Evolutionary conservation across 495 filamentous ascomycete genomes (phyloP), one percentile per base, ranked within the genome.

Genomic region (Friedmanniomyces simplex): DNA sequence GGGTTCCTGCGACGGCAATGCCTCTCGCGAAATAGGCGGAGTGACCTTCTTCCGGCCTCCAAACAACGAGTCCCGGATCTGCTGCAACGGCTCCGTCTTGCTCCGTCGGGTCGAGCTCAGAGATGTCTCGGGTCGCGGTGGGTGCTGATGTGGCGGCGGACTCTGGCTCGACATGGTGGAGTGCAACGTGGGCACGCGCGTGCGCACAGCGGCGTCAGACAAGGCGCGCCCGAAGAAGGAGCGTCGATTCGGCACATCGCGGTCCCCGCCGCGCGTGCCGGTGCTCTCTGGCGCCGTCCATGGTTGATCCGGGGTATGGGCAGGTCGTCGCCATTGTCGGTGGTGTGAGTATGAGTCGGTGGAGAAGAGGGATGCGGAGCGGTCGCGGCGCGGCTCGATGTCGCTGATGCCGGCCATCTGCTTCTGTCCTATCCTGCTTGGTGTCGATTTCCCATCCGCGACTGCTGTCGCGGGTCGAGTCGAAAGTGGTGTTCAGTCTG

Each of bases 51-150:
- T 60, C 1, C 52, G 39, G 5, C 30, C 24, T 2, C 58, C 42
- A 24, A 55, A 50, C 1, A 60, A 34, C 12, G 58, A 60, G 22
- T 55, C 25, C 10, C 58, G 51, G 30, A 60, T 55, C n/a, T 32
- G 11, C 16, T 55, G 34, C 30, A 61, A 42, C 1, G 52, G 52
- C 22, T 61, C 59, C 14, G 45, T 50, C 43, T 50, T 55, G 16
- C 52, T 32, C 32, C 58, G 25, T 22, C 39, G 4, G 12, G 57
- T 14, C 37, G 41, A 10, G 24, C 48, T 52, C 18, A 34, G 14
- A 20, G 57, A 7, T 22, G 57, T 48, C n/a, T 41, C 25, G 22
- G 57, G 51, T 8, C 50, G 50, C 16, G 26, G 11, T 22, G 49
- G n/a, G n/a, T n/a, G n/a, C n/a, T n/a, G 51, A 32, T 18, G 46